Evolutionary conservation across 495 filamentous ascomycete genomes (phyloP).

Genomic region (Podospora pseudocomata): DNA sequence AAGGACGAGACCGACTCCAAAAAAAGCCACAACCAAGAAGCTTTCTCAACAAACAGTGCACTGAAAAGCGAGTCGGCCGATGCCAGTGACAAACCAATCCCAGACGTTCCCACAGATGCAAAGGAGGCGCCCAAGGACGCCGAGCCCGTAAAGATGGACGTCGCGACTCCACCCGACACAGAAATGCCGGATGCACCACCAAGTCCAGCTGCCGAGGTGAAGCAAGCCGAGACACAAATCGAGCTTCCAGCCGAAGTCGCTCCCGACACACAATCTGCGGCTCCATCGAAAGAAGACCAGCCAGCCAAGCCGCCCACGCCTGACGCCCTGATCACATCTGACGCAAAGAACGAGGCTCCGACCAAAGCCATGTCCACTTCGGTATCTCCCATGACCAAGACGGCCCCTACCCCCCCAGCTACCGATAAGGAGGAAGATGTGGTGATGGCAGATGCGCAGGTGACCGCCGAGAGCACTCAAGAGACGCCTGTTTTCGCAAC

Average conservation of each 20-base stretch:
- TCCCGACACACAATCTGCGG: not conserved
- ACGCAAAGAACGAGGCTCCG: not conserved
- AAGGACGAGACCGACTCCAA: not conserved
- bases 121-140: conserved; percentile 14
- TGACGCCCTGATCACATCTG: not conserved
- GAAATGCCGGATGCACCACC: conserved; percentile 37
- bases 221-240: not conserved
- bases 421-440: conserved; percentile 26
- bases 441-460: conserved; percentile 30
- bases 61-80: not conserved
- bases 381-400: not conserved
- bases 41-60: conserved; percentile 26
- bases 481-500: conserved; percentile 28
- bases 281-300: not conserved
- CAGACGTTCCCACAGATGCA: conserved; percentile 2
- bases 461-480: conserved; percentile 23
- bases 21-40: conserved; percentile 22
- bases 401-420: not conserved
- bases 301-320: not conserved
- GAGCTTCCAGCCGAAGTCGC: not conserved
- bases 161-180: conserved; percentile 20
- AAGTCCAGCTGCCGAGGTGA: conserved; percentile 2
- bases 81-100: conserved; percentile 1
- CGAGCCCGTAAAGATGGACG: conserved; percentile 18
- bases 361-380: not conserved